phyloP scores from a whole-genome alignment of 192 early-diverging fungal genomes.

The Umbelopsis sp. region DNA sequence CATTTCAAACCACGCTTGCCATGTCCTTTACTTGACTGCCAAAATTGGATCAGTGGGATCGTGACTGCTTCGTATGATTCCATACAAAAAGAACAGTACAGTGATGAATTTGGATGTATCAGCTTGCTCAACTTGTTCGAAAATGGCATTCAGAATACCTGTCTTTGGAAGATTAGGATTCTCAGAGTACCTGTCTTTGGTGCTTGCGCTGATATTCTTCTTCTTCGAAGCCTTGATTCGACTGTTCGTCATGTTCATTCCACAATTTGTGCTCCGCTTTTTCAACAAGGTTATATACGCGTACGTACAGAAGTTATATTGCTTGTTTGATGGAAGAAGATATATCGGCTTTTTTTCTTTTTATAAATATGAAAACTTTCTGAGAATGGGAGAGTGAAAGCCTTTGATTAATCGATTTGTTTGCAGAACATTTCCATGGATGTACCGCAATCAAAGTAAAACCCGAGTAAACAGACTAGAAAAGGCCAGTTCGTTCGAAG shows the following conservation, averaged over 20 bases:
- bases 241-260: conserved; percentile 66
- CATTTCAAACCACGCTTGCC: no score
- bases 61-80: background rate
- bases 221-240: conserved; percentile 70
- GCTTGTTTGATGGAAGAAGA: background rate
- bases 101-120: background rate
- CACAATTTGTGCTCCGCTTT: conserved; percentile 49
- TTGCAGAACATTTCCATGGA: conserved; percentile 9
- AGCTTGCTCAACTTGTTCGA: background rate
- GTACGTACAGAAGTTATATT: conserved; percentile 7
- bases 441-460: conserved; percentile 21
- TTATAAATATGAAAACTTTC: no score
- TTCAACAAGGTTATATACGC: conserved; percentile 17
- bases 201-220: conserved; percentile 63
- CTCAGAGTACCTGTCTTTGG: conserved; percentile 57
- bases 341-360: no score
- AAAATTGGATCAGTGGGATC: background rate
- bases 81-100: no score
- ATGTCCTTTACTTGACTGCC: no score
- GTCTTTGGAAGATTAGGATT: conserved; percentile 1
- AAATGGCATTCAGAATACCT: conserved; percentile 9
- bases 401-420: background rate
- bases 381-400: no score
- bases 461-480: conserved; percentile 37
- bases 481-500: conserved; percentile 36